A percentile compares a stretch with the other conserved stretches of the same genome.
These are phyloP conservation scores for Scenedesmus sp. DNA, from an alignment of 163 green algal genomes.

Conservation along the genomic window DNA sequence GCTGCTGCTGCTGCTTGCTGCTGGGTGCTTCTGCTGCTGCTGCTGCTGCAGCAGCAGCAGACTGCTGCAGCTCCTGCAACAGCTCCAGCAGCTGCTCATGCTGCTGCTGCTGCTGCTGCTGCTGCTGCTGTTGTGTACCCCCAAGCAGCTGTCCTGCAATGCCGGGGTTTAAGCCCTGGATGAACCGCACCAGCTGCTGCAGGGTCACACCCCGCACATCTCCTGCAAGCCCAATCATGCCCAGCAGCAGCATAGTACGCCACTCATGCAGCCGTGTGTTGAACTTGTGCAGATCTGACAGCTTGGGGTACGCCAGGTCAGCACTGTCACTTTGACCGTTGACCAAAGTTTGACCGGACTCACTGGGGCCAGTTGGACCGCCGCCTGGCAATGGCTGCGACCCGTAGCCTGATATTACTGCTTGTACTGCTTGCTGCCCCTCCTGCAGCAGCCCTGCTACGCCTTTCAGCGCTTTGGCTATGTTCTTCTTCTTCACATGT, in stretches of 20 bases:
- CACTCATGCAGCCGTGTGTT: conserved; percentile 1
- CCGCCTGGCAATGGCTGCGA: neutral
- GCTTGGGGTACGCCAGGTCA: neutral
- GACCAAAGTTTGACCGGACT: neutral
- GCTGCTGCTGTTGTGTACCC: conserved; percentile 3
- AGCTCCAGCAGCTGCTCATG: neutral
- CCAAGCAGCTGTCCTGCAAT: conserved; percentile 30
- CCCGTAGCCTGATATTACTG: neutral
- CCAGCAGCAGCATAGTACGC: conserved; percentile 6
- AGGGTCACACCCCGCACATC: conserved; percentile 13
- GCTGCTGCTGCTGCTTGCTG: neutral
- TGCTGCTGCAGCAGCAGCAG: neutral
- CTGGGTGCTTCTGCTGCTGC: neutral
- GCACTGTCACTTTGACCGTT: neutral
- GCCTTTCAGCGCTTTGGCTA: neutral
- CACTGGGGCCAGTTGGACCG: neutral
- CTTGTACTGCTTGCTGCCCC: neutral
- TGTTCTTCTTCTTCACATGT: neutral
- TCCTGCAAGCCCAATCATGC: neutral
- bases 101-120: conserved; percentile 37
- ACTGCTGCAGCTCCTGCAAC: neutral
- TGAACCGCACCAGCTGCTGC: conserved; percentile 25
- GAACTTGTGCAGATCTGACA: neutral
- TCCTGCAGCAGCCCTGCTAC: neutral
- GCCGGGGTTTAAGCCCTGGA: conserved; percentile 13